phyloP scores from a whole-genome alignment of 768 basidiomycete genomes.

The Melanogaster broomeanus region DNA sequence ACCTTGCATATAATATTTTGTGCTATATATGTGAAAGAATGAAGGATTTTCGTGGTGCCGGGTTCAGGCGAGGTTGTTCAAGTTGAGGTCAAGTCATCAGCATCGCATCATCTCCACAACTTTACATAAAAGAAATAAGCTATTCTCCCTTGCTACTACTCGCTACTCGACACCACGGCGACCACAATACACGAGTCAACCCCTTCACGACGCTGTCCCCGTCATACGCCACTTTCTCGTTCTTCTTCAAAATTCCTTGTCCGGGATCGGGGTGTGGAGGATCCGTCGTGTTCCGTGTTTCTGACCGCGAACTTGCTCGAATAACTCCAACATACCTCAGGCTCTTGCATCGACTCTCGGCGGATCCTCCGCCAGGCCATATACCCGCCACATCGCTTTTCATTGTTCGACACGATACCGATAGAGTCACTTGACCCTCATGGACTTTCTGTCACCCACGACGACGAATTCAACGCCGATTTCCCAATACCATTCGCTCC shows the following conservation, averaged over 20 bases:
- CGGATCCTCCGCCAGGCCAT: constrained; percentile 47
- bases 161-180: constrained; percentile 18
- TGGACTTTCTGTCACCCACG: constrained; percentile 25
- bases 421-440: constrained; percentile 2
- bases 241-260: neutral
- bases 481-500: constrained; percentile 35
- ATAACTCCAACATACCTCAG: constrained; percentile 40
- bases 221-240: constrained; percentile 5
- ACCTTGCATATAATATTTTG: constrained; percentile 7
- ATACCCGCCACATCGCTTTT: neutral
- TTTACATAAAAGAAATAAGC: neutral
- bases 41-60: too few relatives aligned
- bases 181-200: constrained; percentile 7
- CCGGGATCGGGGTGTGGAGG: constrained; percentile 30
- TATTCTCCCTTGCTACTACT: constrained; percentile 12
- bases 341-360: constrained; percentile 49
- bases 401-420: constrained; percentile 8
- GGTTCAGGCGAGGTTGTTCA: too few relatives aligned
- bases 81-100: too few relatives aligned
- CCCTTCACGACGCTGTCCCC: neutral
- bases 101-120: constrained; percentile 10
- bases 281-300: constrained; percentile 51
- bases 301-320: constrained; percentile 36
- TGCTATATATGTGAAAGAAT: too few relatives aligned
- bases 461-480: constrained; percentile 33